These are phyloP conservation scores for Ophiostoma ulmi DNA, from an alignment of 2,329 filamentous ascomycete species.

Conservation along the genomic window DNA sequence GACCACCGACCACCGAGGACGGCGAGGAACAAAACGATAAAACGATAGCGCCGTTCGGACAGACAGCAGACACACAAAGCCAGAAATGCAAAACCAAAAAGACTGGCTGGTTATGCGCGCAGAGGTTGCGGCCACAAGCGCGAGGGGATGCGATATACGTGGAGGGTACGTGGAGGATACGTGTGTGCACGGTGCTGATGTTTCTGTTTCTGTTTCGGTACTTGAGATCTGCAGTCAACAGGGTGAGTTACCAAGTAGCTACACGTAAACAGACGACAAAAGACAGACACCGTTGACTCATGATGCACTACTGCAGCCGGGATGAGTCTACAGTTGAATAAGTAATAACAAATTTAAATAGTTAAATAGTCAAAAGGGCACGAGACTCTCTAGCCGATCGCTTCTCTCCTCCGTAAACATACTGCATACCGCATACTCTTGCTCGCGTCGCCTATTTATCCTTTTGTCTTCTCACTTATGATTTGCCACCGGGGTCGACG, in stretches of 20 bases:
- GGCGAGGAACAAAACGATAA: not conserved
- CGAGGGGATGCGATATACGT: not conserved
- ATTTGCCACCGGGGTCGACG: not conserved
- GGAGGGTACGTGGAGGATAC: not conserved
- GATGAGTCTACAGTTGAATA: not conserved
- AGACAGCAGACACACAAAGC: not conserved
- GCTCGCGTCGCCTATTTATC: not conserved
- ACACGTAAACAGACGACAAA: too few species aligned
- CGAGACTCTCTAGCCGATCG: not conserved
- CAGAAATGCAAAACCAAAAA: not conserved
- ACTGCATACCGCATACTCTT: not conserved
- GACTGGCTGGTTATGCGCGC: constrained; percentile 9
- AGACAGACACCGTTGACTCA: not conserved
- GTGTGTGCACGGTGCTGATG: not conserved
- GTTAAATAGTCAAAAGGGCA: not conserved
- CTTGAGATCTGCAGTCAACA: not conserved
- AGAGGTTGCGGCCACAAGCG: constrained; percentile 9
- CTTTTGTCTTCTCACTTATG: not conserved
- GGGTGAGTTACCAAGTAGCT: not conserved
- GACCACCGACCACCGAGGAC: not conserved
- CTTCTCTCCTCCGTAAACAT: not conserved
- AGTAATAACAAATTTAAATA: not conserved
- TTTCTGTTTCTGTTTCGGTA: not conserved
- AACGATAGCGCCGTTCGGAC: not conserved
- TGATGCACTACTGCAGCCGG: not conserved